A percentile compares a stretch with the other conserved stretches of the same genome.
Conservation (phyloP, 768 basidiomycete species). For the Hebeloma cylindrosporum region DNA sequence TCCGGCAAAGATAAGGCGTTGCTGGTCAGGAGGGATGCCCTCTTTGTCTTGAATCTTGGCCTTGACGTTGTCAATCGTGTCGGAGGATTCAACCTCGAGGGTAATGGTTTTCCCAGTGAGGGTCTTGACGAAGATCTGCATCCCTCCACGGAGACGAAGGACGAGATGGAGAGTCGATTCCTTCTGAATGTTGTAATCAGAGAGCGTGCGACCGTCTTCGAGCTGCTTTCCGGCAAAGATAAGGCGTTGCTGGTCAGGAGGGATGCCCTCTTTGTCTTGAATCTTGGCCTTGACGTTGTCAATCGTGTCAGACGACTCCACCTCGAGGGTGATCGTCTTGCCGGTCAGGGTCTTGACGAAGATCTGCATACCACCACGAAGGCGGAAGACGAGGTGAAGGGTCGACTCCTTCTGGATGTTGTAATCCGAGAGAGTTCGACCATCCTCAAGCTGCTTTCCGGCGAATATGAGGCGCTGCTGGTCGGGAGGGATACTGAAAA, state of each 20-base stretch:
- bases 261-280: conserved; percentile 84
- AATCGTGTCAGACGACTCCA: conserved; percentile 76
- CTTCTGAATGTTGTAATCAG: conserved; percentile 94
- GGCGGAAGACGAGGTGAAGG: conserved; percentile 52
- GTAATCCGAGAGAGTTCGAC: conserved; percentile 69
- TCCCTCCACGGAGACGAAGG: conserved; percentile 88
- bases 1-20: conserved; percentile 89
- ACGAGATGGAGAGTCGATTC: conserved; percentile 90
- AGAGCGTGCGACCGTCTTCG: conserved; percentile 89
- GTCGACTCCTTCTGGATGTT: conserved; percentile 68
- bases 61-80: conserved; percentile 87
- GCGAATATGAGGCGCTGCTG: conserved; percentile 81
- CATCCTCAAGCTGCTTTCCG: conserved; percentile 84
- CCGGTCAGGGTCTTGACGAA: conserved; percentile 88
- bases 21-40: conserved; percentile 85
- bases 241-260: conserved; percentile 91
- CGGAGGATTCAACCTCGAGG: conserved; percentile 84
- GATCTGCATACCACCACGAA: conserved; percentile 70
- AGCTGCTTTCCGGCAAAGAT: conserved; percentile 97
- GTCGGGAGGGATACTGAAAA: conserved; percentile 65
- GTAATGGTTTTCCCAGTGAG: conserved; percentile 91
- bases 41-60: conserved; percentile 95
- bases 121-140: conserved; percentile 84
- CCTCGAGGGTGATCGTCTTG: conserved; percentile 89
- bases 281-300: conserved; percentile 83